phyloP scores from a whole-genome alignment of 306 rosid genomes.

The Styphnolobium japonicum region DNA sequence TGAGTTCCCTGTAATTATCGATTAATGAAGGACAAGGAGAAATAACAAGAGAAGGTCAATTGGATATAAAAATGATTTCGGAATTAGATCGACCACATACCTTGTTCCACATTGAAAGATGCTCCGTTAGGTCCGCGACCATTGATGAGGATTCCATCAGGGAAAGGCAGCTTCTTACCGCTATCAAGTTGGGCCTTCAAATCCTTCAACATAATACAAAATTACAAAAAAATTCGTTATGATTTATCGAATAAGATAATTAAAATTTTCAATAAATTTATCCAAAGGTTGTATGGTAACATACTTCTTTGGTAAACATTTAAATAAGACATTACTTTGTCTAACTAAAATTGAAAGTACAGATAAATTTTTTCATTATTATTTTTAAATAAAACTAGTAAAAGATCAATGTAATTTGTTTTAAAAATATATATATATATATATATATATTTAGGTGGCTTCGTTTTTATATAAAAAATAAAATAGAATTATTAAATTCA shows the following conservation, averaged over 20 bases:
- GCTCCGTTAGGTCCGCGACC: constrained; percentile 88
- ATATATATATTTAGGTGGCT: too few relatives aligned
- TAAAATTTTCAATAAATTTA: neutral
- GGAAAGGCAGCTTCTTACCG: constrained; percentile 70
- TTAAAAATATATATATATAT: too few relatives aligned
- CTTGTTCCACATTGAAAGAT: constrained; percentile 86
- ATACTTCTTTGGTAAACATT: too few relatives aligned
- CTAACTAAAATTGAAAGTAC: too few relatives aligned
- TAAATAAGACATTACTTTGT: too few relatives aligned
- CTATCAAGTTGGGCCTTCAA: constrained; percentile 61
- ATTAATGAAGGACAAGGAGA: neutral
- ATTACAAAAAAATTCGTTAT: neutral
- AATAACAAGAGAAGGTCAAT: neutral
- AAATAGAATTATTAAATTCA: too few relatives aligned
- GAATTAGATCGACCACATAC: constrained; percentile 24
- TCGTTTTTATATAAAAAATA: too few relatives aligned
- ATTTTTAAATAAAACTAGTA: too few relatives aligned
- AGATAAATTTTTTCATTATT: too few relatives aligned
- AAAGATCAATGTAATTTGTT: too few relatives aligned
- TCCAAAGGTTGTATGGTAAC: neutral
- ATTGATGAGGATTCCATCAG: constrained; percentile 92
- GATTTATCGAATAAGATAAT: neutral
- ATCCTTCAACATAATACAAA: constrained; percentile 27
- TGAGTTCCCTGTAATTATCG: neutral
- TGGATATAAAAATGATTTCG: neutral